phyloP scores from a whole-genome alignment of 805 yeast genomes.

The Candida chauliodis region DNA sequence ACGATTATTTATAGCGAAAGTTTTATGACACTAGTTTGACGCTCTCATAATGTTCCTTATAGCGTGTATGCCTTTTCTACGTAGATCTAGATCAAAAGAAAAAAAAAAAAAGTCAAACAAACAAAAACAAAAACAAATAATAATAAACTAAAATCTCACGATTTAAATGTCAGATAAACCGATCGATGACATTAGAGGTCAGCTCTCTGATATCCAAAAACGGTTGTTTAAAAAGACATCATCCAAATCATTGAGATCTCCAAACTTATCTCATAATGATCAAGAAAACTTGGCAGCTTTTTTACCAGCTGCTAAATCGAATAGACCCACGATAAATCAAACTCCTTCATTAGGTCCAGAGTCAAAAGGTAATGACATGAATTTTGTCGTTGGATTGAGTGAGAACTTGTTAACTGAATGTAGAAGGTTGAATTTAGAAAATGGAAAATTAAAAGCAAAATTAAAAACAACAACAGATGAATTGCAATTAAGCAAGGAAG shows the following conservation, averaged over 20 bases:
- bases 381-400: constrained; percentile 69
- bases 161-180: constrained; percentile 10
- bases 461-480: constrained; percentile 44
- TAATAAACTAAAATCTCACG: constrained; percentile 1
- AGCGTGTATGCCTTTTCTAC: too few species aligned
- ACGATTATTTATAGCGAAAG: constrained; percentile 2
- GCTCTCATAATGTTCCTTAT: too few species aligned
- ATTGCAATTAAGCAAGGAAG: constrained; percentile 33
- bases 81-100: neutral
- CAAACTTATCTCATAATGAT: constrained; percentile 6
- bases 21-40: too few species aligned
- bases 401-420: constrained; percentile 70
- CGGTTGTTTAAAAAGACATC: constrained; percentile 22
- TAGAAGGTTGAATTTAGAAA: constrained; percentile 65
- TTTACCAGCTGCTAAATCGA: constrained; percentile 8
- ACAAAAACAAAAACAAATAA: neutral
- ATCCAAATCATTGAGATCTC: neutral
- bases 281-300: constrained; percentile 16
- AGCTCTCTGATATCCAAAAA: constrained; percentile 36
- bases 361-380: constrained; percentile 57
- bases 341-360: constrained; percentile 39
- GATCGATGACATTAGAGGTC: constrained; percentile 32
- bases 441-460: constrained; percentile 42
- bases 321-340: constrained; percentile 5
- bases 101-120: neutral